phyloP scores from a whole-genome alignment of 2,329 filamentous ascomycete species.

The Fusarium goolgardi region DNA sequence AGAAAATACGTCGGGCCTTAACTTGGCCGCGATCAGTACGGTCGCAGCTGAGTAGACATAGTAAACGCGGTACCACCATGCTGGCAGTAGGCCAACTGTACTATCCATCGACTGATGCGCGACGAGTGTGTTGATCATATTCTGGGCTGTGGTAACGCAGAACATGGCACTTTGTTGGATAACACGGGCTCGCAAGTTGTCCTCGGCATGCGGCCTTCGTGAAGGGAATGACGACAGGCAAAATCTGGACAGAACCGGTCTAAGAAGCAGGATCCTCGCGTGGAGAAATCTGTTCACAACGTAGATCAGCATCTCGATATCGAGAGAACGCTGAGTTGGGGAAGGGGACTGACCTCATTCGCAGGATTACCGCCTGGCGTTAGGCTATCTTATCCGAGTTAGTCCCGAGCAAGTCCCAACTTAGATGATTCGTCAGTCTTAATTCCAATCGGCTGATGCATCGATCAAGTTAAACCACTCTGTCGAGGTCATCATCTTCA shows the following conservation, averaged over 20 bases:
- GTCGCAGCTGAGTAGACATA: conserved; percentile 54
- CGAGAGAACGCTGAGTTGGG: not conserved
- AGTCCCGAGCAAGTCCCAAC: conserved; percentile 29
- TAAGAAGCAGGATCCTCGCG: conserved; percentile 50
- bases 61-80: conserved; percentile 56
- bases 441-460: conserved; percentile 50
- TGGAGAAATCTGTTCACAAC: conserved; percentile 48
- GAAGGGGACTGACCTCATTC: conserved; percentile 46
- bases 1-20: conserved; percentile 50
- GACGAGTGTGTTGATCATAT: conserved; percentile 49
- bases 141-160: conserved; percentile 51
- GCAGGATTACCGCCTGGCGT: conserved; percentile 51
- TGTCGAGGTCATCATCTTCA: conserved; percentile 47
- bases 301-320: not conserved
- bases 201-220: conserved; percentile 1
- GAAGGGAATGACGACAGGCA: conserved; percentile 41
- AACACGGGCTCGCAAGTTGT: conserved; percentile 46
- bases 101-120: conserved; percentile 49
- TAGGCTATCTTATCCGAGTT: conserved; percentile 44
- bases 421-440: conserved; percentile 45
- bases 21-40: conserved; percentile 52
- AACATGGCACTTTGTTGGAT: conserved; percentile 51
- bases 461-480: conserved; percentile 50
- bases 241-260: conserved; percentile 51
- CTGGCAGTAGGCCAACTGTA: conserved; percentile 51